Evolutionary conservation across 208 protist species (phyloP), one percentile per base, ranked within the genome.

Genomic region (Crithidia expoeki): DNA sequence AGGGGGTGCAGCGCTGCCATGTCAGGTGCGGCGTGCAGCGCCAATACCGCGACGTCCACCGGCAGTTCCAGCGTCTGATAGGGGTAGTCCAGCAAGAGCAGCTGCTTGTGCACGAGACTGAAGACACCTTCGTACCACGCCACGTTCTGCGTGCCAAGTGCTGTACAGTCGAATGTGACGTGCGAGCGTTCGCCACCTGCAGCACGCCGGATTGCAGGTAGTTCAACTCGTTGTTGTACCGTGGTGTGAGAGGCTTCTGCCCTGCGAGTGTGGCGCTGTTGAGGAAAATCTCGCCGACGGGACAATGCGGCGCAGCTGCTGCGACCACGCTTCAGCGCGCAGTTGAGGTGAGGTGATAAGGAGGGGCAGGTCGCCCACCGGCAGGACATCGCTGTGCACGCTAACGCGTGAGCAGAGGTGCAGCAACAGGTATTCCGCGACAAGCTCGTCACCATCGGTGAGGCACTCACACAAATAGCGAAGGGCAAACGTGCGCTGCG

Each of bases 171-270:
- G 5, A 95, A 46, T 23, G 87, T 93, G n/a, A 95, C 52, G 59
- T 95, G 85, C 12, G 84, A 84, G n/a, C 91, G 71, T 94, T 90
- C 4, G 82, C 88, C 6, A 96, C 72, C 64, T 96, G 91, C 23
- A 96, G 69, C 7, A 88, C 32, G 53, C 91, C 91, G 1, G 82
- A 81, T 3, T 73, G 76, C 3, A 96, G 79, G 51, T 78, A 86
- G 74, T 94, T 96, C 2, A 57, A 38, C 19, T 72, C 65, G 44
- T 66, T 72, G 63, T 92, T 80, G 52, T 90, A 83, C 27, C 57
- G 49, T 16, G 90, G 87, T 0, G 60, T 66, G 14, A 91, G 68
- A 30, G 73, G 76, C 21, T 44, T 7, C 7, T 44, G 38, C 10
- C 10, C 38, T 44, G 67, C 32, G 0, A 36, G 40, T 0, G 44